phyloP scores from a whole-genome alignment of 352 stramenopile genomes.

The Globisporangium sylvaticum region DNA sequence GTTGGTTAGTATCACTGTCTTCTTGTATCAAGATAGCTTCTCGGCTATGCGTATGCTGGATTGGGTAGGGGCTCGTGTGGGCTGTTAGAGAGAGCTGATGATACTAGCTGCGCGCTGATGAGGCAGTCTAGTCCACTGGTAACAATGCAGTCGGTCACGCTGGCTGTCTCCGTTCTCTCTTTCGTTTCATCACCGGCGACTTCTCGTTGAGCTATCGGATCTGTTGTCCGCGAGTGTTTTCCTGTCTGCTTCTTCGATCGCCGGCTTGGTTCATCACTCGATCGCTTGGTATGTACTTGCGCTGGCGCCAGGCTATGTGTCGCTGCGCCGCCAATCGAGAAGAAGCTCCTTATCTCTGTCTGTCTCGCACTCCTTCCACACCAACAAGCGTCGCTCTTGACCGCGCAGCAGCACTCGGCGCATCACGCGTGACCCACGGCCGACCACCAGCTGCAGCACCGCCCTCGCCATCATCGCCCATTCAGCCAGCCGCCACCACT shows the following conservation, averaged over 20 bases:
- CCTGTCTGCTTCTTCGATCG: not conserved
- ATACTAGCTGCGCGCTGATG: not conserved
- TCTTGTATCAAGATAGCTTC: not conserved
- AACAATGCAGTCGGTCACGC: not conserved
- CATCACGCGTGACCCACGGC: not conserved
- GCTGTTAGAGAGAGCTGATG: not conserved
- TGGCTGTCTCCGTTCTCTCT: not conserved
- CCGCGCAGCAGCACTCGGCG: too few relatives aligned
- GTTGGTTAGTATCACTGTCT: constrained; percentile 19
- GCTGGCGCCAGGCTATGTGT: not conserved
- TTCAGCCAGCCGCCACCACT: not conserved
- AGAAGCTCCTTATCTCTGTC: not conserved
- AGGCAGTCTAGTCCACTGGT: not conserved
- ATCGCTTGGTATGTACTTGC: not conserved
- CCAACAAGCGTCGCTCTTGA: too few relatives aligned
- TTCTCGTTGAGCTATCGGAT: not conserved
- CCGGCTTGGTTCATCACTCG: not conserved
- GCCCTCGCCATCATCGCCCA: not conserved
- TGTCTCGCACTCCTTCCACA: not conserved
- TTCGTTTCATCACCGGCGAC: not conserved
- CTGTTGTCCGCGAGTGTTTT: too few relatives aligned
- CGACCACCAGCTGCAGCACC: not conserved
- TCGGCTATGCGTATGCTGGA: not conserved
- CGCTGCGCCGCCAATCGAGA: not conserved
- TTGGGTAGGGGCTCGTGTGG: not conserved